phyloP scores from a whole-genome alignment of 208 protist genomes.

The Acanthamoeba rhysodes region DNA sequence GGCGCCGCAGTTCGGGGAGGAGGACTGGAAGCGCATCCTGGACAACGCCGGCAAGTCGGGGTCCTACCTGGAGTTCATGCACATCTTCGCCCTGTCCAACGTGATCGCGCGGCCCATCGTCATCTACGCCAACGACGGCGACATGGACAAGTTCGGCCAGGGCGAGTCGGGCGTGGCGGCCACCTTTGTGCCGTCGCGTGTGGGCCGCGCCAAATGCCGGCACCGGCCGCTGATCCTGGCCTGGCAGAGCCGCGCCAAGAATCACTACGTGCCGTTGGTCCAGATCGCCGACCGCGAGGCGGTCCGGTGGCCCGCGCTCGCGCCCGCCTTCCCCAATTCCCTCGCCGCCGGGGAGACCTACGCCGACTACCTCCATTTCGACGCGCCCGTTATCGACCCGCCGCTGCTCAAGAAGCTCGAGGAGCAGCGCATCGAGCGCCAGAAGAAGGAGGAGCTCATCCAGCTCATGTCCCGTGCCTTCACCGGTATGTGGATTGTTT shows the following conservation, averaged over 20 bases:
- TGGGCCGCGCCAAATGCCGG: not conserved
- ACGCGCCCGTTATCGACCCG: constrained; percentile 35
- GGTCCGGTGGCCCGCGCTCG: not conserved
- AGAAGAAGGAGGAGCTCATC: constrained; percentile 5
- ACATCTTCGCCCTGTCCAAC: constrained; percentile 76
- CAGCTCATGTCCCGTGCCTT: constrained; percentile 10
- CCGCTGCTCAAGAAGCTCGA: constrained; percentile 44
- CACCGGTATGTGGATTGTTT: not conserved
- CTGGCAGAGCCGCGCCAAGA: constrained; percentile 61
- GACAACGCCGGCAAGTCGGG: constrained; percentile 33
- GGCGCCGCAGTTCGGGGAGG: constrained; percentile 21
- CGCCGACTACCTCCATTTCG: constrained; percentile 6
- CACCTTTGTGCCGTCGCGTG: constrained; percentile 58
- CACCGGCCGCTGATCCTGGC: constrained; percentile 47
- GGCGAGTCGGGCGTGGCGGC: constrained; percentile 65
- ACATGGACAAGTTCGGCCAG: constrained; percentile 69
- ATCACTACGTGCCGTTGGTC: constrained; percentile 74
- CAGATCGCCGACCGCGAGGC: not conserved
- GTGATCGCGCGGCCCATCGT: constrained; percentile 76
- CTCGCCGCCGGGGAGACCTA: not conserved
- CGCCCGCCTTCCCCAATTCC: constrained; percentile 18
- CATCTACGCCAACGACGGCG: constrained; percentile 73
- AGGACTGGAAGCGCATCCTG: constrained; percentile 72
- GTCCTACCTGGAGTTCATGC: constrained; percentile 74
- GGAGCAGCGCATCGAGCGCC: not conserved